phyloP scores from a whole-genome alignment of 169 alveolate genomes.

The Plasmodium cynomolgi region DNA sequence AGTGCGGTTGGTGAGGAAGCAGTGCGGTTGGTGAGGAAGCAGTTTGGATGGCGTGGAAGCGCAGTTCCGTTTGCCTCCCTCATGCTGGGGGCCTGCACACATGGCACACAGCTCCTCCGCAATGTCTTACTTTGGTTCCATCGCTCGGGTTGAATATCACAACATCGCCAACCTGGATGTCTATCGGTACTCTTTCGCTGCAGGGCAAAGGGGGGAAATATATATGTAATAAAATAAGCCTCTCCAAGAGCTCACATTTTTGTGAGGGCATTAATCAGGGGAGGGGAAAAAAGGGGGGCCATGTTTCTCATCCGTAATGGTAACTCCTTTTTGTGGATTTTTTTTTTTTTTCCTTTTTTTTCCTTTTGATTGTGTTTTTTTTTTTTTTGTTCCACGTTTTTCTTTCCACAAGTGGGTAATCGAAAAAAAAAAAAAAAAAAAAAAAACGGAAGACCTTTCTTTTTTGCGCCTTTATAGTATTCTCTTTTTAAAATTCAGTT shows the following conservation, averaged over 20 bases:
- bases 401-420: not conserved
- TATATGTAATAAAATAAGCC: not conserved
- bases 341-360: not conserved
- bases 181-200: constrained; percentile 72
- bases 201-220: not conserved
- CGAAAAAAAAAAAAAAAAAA: constrained; percentile 37
- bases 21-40: not conserved
- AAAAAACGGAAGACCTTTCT: constrained; percentile 12
- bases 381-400: constrained; percentile 25
- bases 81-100: not conserved
- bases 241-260: not conserved
- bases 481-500: constrained; percentile 67
- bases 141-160: constrained; percentile 73
- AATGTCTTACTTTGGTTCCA: constrained; percentile 46
- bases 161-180: constrained; percentile 55
- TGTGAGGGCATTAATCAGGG: not conserved
- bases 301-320: not conserved
- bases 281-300: not conserved
- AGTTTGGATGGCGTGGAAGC: too few species aligned
- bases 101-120: not conserved
- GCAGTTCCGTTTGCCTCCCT: not conserved
- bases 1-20: not conserved
- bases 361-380: not conserved
- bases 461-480: constrained; percentile 53
- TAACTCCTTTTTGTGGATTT: not conserved